Evolutionary conservation across 2,329 filamentous ascomycete species (phyloP), one percentile per base, ranked within the genome.

Genomic region (Ophiostoma ips): DNA sequence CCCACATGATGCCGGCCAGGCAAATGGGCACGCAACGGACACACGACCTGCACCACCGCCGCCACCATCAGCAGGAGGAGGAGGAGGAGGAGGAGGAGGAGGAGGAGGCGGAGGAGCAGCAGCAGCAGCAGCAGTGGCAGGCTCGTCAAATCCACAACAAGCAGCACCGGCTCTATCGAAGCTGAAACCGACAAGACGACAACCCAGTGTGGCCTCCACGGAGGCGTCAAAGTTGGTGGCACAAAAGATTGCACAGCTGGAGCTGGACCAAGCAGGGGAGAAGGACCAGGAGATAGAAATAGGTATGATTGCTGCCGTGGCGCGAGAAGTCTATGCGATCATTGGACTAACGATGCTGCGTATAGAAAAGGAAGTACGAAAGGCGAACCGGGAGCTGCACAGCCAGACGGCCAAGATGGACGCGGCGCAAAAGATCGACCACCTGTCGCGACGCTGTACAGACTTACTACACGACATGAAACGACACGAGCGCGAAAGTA

Each of bases 221-320:
- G 92, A 96, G 67, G 88, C 89, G 44, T 87, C 87, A 54, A 94
- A 95, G 67, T 76, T 95, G 56, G 77, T 98, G 48, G 84, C 89
- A 55, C 87, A 89, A 55, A 87, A 94, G 62, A 95, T 98, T 63
- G 90, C 88, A 19, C 92, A 96, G 69, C 72, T 98, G 52, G 92
- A 98, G 66, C 84, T 87, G 55, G 89, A 95, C 72, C 86, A 84
- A 46, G 88, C 88, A 11, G 87, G 87, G 53, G 89, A 95, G 64
- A 95, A 94, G 66, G 90, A 94, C 59, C 87, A 95, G 67, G 89
- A 95, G 68, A 79, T 84, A 54, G 92, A 96, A 71, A 95, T 98
- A 64, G 87, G 88, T 94, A 55, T 46, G 63, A 64, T 19, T 15
- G 8, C 24, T 28, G 24, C 5, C 24, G 24, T 28, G 24, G 24